Conservation (phyloP, 352 stramenopile species). For the Pythium plurisporium region DNA sequence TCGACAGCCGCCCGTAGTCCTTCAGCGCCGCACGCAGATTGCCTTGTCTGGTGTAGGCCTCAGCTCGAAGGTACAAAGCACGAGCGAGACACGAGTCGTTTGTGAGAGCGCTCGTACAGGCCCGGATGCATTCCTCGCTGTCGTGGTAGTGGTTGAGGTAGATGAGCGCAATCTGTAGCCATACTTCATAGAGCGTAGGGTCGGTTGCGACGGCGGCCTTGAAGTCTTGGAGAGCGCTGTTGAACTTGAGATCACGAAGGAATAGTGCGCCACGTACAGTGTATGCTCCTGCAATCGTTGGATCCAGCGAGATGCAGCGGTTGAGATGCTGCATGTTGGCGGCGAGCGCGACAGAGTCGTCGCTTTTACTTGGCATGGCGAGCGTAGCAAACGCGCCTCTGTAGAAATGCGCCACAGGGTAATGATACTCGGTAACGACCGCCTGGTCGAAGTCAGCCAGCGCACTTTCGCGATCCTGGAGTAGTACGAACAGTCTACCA, state of each 20-base stretch:
- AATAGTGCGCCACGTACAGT: slow-evolving; percentile 66
- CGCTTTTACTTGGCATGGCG: slow-evolving; percentile 22
- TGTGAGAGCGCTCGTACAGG: slow-evolving; percentile 53
- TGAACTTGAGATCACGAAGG: slow-evolving; percentile 68
- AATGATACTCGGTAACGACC: slow-evolving; percentile 76
- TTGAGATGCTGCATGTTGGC: slow-evolving; percentile 56
- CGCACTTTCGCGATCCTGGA: slow-evolving; percentile 43
- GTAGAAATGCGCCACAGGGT: slow-evolving; percentile 76
- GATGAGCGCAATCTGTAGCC: slow-evolving; percentile 76
- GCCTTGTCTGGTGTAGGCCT: slow-evolving; percentile 60
- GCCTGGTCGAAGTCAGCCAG: slow-evolving; percentile 64
- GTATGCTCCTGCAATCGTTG: slow-evolving; percentile 70
- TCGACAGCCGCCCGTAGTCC: slow-evolving; percentile 62
- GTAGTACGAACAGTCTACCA: slow-evolving; percentile 54
- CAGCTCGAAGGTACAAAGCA: slow-evolving; percentile 60
- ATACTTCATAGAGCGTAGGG: slow-evolving; percentile 70
- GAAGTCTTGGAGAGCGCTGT: slow-evolving; percentile 74
- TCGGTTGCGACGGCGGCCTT: slow-evolving; percentile 70
- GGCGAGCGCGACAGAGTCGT: slow-evolving; percentile 30
- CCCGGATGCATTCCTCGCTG: slow-evolving; percentile 55
- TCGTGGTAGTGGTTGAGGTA: slow-evolving; percentile 82
- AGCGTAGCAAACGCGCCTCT: slow-evolving; percentile 60
- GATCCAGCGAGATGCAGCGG: slow-evolving; percentile 59
- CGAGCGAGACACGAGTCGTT: slow-evolving; percentile 60
- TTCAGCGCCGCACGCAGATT: slow-evolving; percentile 46